Evolutionary conservation across 2,329 filamentous ascomycete genomes (phyloP).

Genomic region (Sporothrix pseudoabietina): DNA sequence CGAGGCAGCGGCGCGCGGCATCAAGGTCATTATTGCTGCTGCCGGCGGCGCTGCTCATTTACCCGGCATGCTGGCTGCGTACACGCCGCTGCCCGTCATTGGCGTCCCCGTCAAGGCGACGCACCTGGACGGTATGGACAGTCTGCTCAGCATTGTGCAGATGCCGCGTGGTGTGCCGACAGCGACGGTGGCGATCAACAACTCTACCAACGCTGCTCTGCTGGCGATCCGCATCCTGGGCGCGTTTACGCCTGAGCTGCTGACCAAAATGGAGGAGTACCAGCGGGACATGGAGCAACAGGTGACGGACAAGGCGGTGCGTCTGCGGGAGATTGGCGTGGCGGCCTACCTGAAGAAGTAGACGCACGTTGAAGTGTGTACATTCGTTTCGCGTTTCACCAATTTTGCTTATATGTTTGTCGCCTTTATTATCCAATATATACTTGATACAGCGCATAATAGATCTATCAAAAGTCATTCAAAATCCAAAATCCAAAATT

Average conservation of each 20-base stretch:
- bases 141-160: conserved; percentile 71
- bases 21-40: conserved; percentile 74
- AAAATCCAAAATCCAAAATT: too few species aligned
- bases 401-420: not conserved
- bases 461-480: not conserved
- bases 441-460: conserved; percentile 16
- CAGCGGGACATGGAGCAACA: conserved; percentile 62
- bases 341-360: conserved; percentile 39
- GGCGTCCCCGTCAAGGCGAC: conserved; percentile 77
- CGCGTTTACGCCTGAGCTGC: conserved; percentile 51
- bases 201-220: conserved; percentile 68
- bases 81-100: conserved; percentile 73
- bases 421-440: not conserved
- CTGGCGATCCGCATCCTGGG: conserved; percentile 35
- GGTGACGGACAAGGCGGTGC: conserved; percentile 63
- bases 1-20: conserved; percentile 63
- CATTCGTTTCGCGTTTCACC: not conserved
- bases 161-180: conserved; percentile 63
- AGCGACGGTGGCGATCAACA: conserved; percentile 78
- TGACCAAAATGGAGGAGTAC: conserved; percentile 60
- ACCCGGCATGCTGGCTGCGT: conserved; percentile 73
- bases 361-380: not conserved
- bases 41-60: conserved; percentile 74
- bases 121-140: conserved; percentile 71
- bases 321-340: conserved; percentile 57